Conservation (phyloP, 441 rosid genomes). For the Geranium incanum region DNA sequence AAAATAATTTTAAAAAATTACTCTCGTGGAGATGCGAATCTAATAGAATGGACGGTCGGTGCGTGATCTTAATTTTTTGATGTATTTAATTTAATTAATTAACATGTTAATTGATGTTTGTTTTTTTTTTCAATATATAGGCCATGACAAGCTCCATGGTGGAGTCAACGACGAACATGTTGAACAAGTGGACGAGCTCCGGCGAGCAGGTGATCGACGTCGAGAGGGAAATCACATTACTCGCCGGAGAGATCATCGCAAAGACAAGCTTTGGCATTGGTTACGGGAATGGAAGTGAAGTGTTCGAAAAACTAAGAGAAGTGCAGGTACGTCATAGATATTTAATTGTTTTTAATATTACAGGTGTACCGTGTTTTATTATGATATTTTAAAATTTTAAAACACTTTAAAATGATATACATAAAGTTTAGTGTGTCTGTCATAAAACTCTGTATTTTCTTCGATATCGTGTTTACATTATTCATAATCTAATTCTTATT, state of each 20-base stretch:
- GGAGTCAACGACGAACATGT: slow-evolving; percentile 63
- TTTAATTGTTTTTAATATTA: too few relatives aligned
- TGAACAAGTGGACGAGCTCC: slow-evolving; percentile 43
- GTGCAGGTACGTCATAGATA: slow-evolving; percentile 33
- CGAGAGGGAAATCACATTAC: slow-evolving; percentile 52
- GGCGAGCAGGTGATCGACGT: slow-evolving; percentile 56
- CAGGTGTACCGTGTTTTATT: too few relatives aligned
- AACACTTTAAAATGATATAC: too few relatives aligned
- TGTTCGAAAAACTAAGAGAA: slow-evolving; percentile 56
- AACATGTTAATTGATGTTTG: background rate
- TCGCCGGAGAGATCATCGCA: slow-evolving; percentile 83
- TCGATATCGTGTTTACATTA: too few relatives aligned
- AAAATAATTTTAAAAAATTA: too few relatives aligned
- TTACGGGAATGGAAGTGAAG: slow-evolving; percentile 45
- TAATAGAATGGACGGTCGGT: too few relatives aligned
- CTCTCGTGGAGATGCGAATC: too few relatives aligned
- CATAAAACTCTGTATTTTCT: too few relatives aligned
- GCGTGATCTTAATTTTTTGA: background rate
- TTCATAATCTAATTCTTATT: too few relatives aligned
- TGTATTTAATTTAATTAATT: background rate
- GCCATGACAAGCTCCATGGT: slow-evolving; percentile 65
- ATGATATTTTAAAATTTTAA: too few relatives aligned
- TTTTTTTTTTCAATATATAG: too few relatives aligned
- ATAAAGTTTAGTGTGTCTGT: too few relatives aligned
- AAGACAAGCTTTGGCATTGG: slow-evolving; percentile 78